Percentiles rank a stretch among this genome's conserved stretches.
phyloP scores from a whole-genome alignment of 1,284 basidiomycete genomes.

The Austroboletus novae-zelandiae region DNA sequence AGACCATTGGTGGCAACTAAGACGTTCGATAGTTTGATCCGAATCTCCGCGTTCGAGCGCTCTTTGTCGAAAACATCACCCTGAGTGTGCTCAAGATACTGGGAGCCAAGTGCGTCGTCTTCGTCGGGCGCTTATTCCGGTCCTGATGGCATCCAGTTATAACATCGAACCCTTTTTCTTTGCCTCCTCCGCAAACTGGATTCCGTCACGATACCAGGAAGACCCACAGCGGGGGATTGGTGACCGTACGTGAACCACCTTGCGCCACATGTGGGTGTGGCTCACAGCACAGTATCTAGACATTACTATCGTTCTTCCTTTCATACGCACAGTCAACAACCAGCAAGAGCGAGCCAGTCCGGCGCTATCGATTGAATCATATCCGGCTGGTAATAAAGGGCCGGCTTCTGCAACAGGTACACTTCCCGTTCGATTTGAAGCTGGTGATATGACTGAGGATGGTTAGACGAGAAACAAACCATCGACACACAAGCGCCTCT shows the following conservation, averaged over 20 bases:
- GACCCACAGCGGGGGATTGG: constrained; percentile 33
- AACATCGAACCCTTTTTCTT: constrained; percentile 56
- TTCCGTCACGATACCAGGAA: constrained; percentile 53
- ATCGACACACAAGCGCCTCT: constrained; percentile 55
- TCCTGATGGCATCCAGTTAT: constrained; percentile 20
- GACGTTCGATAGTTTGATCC: constrained; percentile 28
- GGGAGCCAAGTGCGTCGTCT: constrained; percentile 41
- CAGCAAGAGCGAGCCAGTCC: constrained; percentile 5
- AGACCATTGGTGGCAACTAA: background rate
- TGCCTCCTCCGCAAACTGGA: constrained; percentile 54
- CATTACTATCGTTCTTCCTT: constrained; percentile 49
- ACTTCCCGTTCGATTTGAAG: background rate
- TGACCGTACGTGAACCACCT: constrained; percentile 43
- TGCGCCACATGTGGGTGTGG: background rate
- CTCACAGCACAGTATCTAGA: constrained; percentile 28
- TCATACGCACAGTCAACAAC: constrained; percentile 38
- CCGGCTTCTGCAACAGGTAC: constrained; percentile 20
- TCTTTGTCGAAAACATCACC: constrained; percentile 49
- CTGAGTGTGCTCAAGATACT: constrained; percentile 47
- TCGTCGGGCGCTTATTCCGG: background rate
- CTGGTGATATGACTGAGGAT: background rate
- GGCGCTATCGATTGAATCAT: constrained; percentile 1
- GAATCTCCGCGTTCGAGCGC: constrained; percentile 39
- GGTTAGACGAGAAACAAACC: constrained; percentile 30
- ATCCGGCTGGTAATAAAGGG: background rate